A percentile compares a stretch with the other conserved stretches of the same genome.
These are phyloP conservation scores for Euphorbia tirucalli DNA, from an alignment of 345 rosid genomes.

Conservation along the genomic window DNA sequence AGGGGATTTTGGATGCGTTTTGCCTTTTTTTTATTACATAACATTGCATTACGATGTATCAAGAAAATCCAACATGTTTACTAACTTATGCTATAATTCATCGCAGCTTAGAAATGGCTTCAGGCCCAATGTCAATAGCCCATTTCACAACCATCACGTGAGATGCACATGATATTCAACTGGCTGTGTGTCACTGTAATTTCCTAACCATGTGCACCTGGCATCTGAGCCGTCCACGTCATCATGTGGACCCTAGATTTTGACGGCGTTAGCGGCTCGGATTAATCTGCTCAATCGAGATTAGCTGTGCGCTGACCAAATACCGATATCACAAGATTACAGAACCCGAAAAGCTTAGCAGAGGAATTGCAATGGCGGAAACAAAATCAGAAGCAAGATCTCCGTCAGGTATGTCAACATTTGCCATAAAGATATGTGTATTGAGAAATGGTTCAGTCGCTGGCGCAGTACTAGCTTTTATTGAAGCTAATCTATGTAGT, in stretches of 20 bases:
- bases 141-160: background rate
- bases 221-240: background rate
- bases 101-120: background rate
- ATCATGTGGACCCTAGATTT: too few species aligned
- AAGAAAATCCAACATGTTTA: too few species aligned
- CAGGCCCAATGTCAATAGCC: background rate
- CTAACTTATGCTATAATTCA: background rate
- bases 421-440: background rate
- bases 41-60: too few species aligned
- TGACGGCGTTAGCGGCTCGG: too few species aligned
- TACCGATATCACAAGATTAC: background rate
- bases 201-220: too few species aligned
- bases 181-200: background rate
- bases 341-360: background rate
- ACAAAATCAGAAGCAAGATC: conserved; percentile 12
- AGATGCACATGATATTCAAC: background rate
- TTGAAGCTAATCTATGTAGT: background rate
- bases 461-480: background rate
- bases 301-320: background rate
- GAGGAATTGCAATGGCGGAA: conserved; percentile 17
- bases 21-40: too few species aligned
- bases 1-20: too few species aligned
- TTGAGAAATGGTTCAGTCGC: background rate
- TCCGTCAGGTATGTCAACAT: conserved; percentile 10
- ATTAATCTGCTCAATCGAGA: background rate